Conservation (phyloP, 2,329 filamentous ascomycete genomes). For the Diplocarpon rosae region DNA sequence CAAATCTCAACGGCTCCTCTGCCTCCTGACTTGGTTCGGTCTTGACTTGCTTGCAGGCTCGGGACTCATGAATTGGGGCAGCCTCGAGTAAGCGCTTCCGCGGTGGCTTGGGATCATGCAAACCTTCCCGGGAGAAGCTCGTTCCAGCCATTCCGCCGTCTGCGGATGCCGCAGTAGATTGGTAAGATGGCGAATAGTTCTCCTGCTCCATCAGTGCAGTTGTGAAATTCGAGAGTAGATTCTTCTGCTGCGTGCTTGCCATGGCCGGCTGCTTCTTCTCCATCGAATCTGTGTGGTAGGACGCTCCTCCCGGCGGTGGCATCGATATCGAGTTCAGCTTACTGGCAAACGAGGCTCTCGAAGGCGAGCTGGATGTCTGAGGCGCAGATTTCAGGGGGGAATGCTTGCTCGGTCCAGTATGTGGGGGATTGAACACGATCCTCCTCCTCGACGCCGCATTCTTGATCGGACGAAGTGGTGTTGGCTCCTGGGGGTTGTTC, state of each 20-base stretch:
- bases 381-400: constrained; percentile 60
- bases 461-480: constrained; percentile 33
- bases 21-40: constrained; percentile 40
- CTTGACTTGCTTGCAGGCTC: constrained; percentile 58
- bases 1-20: constrained; percentile 16
- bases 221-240: constrained; percentile 33
- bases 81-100: constrained; percentile 62
- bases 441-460: constrained; percentile 40
- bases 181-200: constrained; percentile 40
- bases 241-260: constrained; percentile 49
- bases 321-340: constrained; percentile 58
- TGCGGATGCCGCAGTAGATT: constrained; percentile 29
- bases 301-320: constrained; percentile 47
- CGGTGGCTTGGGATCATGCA: constrained; percentile 38
- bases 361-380: constrained; percentile 45
- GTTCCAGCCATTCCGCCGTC: constrained; percentile 21
- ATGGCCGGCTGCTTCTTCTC: constrained; percentile 52
- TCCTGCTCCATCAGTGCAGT: constrained; percentile 38
- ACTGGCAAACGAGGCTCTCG: constrained; percentile 48
- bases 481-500: constrained; percentile 17
- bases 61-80: constrained; percentile 57
- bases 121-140: constrained; percentile 41
- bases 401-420: constrained; percentile 38
- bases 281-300: constrained; percentile 53
- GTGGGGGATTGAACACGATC: constrained; percentile 54